Evolutionary conservation across 2,329 filamentous ascomycete genomes (phyloP).

Genomic region (Atkinsonella texensis): DNA sequence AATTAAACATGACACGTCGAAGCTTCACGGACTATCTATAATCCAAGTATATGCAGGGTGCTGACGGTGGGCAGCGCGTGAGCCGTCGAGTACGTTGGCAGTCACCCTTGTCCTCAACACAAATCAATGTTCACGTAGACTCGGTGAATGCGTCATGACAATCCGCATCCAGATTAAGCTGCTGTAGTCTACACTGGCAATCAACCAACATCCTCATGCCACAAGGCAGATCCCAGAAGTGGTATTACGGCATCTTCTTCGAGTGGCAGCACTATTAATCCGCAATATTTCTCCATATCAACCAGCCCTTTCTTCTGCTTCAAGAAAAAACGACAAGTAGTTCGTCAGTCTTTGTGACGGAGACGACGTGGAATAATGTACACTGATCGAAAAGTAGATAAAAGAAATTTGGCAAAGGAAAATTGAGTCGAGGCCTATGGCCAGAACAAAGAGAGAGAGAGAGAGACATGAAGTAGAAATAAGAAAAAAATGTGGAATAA

Average conservation of each 20-base stretch:
- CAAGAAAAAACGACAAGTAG: constrained; percentile 1
- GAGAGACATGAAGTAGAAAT: constrained; percentile 1
- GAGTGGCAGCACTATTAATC: background rate
- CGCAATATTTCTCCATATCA: background rate
- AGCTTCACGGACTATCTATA: too few relatives aligned
- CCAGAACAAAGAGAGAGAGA: background rate
- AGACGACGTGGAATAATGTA: constrained; percentile 20
- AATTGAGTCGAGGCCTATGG: constrained; percentile 1
- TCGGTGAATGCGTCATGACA: background rate
- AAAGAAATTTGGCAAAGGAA: constrained; percentile 1
- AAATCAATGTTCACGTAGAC: background rate
- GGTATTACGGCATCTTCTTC: background rate
- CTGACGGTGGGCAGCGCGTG: too few relatives aligned
- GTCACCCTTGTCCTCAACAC: background rate
- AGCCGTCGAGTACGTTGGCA: background rate
- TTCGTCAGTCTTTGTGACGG: constrained; percentile 15
- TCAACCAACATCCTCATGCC: background rate
- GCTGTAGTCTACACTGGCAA: constrained; percentile 8
- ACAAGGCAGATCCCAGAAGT: background rate
- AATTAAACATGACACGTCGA: too few relatives aligned
- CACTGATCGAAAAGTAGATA: constrained; percentile 12
- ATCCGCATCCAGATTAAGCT: constrained; percentile 14
- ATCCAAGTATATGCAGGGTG: too few relatives aligned
- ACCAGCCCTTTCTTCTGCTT: background rate
- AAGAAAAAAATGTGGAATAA: background rate